Conservation (phyloP, 805 yeast species). For the Saccharomyces cerevisiae region DNA sequence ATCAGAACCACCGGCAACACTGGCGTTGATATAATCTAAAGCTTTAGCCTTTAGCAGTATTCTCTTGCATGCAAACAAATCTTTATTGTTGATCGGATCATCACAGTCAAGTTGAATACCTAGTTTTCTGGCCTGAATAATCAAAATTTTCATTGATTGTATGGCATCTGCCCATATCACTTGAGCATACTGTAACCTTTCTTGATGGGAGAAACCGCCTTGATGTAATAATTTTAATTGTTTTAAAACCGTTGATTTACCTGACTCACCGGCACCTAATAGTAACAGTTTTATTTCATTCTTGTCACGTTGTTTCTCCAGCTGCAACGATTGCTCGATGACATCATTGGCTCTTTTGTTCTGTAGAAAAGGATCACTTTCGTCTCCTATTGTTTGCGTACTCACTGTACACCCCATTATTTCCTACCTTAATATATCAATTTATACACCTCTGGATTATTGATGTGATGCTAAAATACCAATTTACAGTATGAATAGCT, state of each 20-base stretch:
- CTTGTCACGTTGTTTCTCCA: constrained; percentile 44
- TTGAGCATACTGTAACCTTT: constrained; percentile 70
- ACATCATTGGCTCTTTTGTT: constrained; percentile 51
- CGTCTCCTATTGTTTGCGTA: constrained; percentile 31
- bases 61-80: constrained; percentile 41
- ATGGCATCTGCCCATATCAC: constrained; percentile 91
- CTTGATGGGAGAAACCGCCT: constrained; percentile 74
- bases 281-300: constrained; percentile 63
- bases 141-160: constrained; percentile 69
- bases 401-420: constrained; percentile 78
- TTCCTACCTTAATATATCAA: not conserved
- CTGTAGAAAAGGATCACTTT: constrained; percentile 45
- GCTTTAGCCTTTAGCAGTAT: constrained; percentile 49
- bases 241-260: constrained; percentile 86
- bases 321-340: constrained; percentile 54
- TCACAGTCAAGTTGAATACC: constrained; percentile 64
- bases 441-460: not conserved
- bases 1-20: constrained; percentile 56
- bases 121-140: constrained; percentile 64
- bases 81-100: constrained; percentile 33
- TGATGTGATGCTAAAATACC: not conserved
- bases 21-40: constrained; percentile 53
- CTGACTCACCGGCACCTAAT: constrained; percentile 93
- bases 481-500: not conserved
- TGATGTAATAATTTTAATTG: constrained; percentile 82